phyloP scores from a whole-genome alignment of 371 early-diverging fungal genomes.

The Cokeromyces recurvatus region DNA sequence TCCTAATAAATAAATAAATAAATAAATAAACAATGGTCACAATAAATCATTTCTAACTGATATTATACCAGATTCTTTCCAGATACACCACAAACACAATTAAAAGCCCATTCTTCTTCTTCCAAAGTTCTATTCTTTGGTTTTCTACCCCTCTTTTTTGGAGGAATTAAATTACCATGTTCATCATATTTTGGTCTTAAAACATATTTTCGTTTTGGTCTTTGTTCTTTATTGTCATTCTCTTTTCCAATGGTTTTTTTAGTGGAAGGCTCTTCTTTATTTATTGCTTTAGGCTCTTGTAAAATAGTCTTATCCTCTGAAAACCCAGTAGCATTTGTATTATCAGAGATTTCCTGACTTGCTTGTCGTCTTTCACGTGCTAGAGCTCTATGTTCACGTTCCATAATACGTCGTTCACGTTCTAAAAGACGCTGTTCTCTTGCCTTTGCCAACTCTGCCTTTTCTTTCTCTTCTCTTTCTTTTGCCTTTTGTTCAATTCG shows the following conservation, averaged over 20 bases:
- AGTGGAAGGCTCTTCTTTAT: background rate
- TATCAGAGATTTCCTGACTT: constrained; percentile 13
- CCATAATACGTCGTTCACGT: constrained; percentile 47
- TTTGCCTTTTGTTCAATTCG: constrained; percentile 37
- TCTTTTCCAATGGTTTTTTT: background rate
- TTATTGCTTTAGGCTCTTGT: background rate
- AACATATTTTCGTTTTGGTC: constrained; percentile 9
- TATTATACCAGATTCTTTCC: constrained; percentile 50
- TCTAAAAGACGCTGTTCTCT: constrained; percentile 47
- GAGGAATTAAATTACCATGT: constrained; percentile 9
- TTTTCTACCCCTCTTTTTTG: constrained; percentile 31
- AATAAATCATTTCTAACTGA: too few relatives aligned
- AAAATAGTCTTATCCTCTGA: too few relatives aligned
- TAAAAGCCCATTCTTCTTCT: constrained; percentile 53
- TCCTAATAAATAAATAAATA: constrained; percentile 37
- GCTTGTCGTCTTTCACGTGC: constrained; percentile 30
- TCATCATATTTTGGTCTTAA: constrained; percentile 4
- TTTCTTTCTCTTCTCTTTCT: constrained; percentile 29
- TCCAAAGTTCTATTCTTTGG: constrained; percentile 33
- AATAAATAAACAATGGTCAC: background rate
- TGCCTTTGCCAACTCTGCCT: constrained; percentile 36
- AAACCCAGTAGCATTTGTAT: background rate
- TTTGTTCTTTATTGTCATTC: constrained; percentile 5
- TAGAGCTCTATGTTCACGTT: constrained; percentile 25
- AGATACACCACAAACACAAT: constrained; percentile 54